A percentile compares a stretch with the other conserved stretches of the same genome.
Conservation (phyloP, 2,329 filamentous ascomycete genomes). For the Epichloe bromicola region DNA sequence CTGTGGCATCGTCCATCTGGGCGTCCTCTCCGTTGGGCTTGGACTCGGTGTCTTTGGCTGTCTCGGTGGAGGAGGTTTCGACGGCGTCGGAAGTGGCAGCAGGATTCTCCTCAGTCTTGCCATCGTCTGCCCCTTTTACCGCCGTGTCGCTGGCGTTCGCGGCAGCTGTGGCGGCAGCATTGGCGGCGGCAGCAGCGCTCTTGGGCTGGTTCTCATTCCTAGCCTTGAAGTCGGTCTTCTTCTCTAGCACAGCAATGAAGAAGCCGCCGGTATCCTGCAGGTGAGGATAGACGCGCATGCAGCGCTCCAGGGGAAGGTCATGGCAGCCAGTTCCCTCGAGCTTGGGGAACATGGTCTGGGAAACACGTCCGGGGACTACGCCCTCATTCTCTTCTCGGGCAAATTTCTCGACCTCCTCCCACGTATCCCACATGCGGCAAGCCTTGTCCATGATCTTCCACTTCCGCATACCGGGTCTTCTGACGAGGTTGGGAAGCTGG, state of each 20-base stretch:
- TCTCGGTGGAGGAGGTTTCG: constrained; percentile 9
- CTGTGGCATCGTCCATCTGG: constrained; percentile 16
- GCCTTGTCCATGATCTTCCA: constrained; percentile 92
- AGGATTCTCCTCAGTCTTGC: constrained; percentile 13
- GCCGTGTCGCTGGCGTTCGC: constrained; percentile 11
- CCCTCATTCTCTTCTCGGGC: constrained; percentile 43
- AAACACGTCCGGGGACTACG: constrained; percentile 52
- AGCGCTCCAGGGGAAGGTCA: constrained; percentile 69
- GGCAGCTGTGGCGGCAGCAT: constrained; percentile 4
- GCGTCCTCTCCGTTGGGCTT: constrained; percentile 18
- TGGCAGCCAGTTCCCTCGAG: constrained; percentile 39
- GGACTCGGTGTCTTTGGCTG: constrained; percentile 14
- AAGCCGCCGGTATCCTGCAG: constrained; percentile 94
- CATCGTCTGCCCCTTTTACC: constrained; percentile 12
- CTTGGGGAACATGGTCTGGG: constrained; percentile 71
- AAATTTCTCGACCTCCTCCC: constrained; percentile 66
- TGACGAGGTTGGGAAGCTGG: constrained; percentile 62
- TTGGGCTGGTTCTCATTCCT: constrained; percentile 53
- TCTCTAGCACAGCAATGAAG: constrained; percentile 92
- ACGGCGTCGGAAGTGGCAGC: constrained; percentile 10
- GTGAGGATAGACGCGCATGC: constrained; percentile 90
- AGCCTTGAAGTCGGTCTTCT: constrained; percentile 72
- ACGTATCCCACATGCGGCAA: constrained; percentile 65
- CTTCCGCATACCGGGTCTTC: constrained; percentile 59
- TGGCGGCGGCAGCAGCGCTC: constrained; percentile 5